These are phyloP conservation scores for Ciborinia camelliae DNA, from an alignment of 2,329 filamentous ascomycete species.

Conservation along the genomic window DNA sequence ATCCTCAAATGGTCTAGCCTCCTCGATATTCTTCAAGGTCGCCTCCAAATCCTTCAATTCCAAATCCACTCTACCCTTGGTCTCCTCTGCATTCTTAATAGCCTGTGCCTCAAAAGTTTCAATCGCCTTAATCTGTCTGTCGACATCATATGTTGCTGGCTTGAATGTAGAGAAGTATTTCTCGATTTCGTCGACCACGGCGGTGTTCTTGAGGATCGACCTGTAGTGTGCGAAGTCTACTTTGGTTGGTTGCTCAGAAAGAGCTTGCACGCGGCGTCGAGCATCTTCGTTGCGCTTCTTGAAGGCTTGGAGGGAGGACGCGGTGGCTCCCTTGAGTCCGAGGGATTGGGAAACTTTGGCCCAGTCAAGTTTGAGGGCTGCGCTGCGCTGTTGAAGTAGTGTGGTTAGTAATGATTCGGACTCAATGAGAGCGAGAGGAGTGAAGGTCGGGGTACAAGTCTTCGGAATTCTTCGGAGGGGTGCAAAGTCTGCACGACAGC, in stretches of 20 bases:
- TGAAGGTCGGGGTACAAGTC: neutral
- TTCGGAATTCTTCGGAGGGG: slow-evolving; percentile 21
- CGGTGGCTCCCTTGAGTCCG: slow-evolving; percentile 93
- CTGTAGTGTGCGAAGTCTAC: slow-evolving; percentile 96
- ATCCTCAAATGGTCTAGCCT: slow-evolving; percentile 91
- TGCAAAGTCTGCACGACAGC: slow-evolving; percentile 3
- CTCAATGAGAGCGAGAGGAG: neutral
- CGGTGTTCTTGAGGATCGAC: slow-evolving; percentile 88
- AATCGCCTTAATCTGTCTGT: slow-evolving; percentile 94
- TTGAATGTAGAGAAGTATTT: slow-evolving; percentile 90
- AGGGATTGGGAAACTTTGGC: slow-evolving; percentile 89
- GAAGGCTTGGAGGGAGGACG: slow-evolving; percentile 86
- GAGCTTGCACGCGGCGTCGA: slow-evolving; percentile 83
- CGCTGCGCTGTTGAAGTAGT: slow-evolving; percentile 70
- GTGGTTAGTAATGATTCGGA: slow-evolving; percentile 23
- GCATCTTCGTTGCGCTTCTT: slow-evolving; percentile 99
- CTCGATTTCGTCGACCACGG: slow-evolving; percentile 95
- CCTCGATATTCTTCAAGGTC: slow-evolving; percentile 96
- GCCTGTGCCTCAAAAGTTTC: slow-evolving; percentile 97
- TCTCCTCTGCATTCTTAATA: slow-evolving; percentile 93
- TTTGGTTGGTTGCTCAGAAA: slow-evolving; percentile 77
- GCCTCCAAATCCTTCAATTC: slow-evolving; percentile 92
- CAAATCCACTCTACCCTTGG: slow-evolving; percentile 91
- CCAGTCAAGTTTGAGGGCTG: slow-evolving; percentile 99
- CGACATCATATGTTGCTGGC: slow-evolving; percentile 88